These are phyloP conservation scores for Pichia gijzeniarum DNA, from an alignment of 805 yeast genomes.

Conservation along the genomic window DNA sequence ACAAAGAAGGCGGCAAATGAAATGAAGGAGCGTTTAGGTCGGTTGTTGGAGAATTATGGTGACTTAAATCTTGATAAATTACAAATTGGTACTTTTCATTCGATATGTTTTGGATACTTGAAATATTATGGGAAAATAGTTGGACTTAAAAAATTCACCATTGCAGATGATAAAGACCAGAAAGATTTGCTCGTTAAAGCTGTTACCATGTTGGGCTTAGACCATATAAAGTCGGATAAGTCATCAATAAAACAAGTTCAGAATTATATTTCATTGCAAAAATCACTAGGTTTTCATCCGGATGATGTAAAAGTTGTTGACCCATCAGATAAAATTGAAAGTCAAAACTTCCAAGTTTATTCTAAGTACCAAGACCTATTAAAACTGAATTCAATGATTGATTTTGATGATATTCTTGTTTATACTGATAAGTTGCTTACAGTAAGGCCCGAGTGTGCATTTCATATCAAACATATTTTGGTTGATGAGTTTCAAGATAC, in stretches of 20 bases:
- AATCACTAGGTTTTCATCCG: constrained; percentile 45
- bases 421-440: constrained; percentile 44
- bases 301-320: constrained; percentile 25
- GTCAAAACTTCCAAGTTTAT: constrained; percentile 39
- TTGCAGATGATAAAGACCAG: constrained; percentile 64
- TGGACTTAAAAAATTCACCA: constrained; percentile 39
- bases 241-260: constrained; percentile 35
- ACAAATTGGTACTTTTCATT: constrained; percentile 85
- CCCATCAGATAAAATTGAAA: constrained; percentile 23
- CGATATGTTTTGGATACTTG: constrained; percentile 62
- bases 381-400: constrained; percentile 40
- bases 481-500: constrained; percentile 97
- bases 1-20: constrained; percentile 91
- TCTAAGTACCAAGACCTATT: constrained; percentile 46
- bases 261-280: constrained; percentile 47
- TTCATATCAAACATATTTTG: constrained; percentile 57
- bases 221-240: constrained; percentile 24
- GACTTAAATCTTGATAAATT: constrained; percentile 36
- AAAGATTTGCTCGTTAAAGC: constrained; percentile 34
- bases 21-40: constrained; percentile 56
- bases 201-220: constrained; percentile 9
- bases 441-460: constrained; percentile 38
- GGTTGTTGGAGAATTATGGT: constrained; percentile 28
- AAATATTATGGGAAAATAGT: constrained; percentile 46
- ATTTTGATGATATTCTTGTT: constrained; percentile 79